Base-by-base conservation (phyloP, 2,329 filamentous ascomycete genomes). In the Talaromyces sp. region DNA sequence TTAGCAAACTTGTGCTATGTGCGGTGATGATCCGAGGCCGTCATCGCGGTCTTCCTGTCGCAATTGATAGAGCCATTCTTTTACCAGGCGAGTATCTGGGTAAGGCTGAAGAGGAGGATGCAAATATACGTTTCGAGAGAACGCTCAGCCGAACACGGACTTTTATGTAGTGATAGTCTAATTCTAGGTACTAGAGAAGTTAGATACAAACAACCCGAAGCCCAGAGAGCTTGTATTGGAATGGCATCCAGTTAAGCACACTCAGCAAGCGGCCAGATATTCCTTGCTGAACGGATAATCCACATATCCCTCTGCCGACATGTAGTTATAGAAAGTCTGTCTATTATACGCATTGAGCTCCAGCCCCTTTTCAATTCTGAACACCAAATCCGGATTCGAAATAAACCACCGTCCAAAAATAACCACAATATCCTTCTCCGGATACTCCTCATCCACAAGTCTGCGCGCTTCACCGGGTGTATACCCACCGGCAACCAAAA, bases 11-110 rank as follows among this genome's bases (percentile, higher is more conserved):
- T 64, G 77, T 85, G 1, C 71, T 84, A 10, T 82, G 80, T 65
- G 78, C 78, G 10, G 80, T 84, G 4, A 84, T 84, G 82, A 70
- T 84, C 19, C 70, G 82, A 56, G 83, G 83, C 1, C 67, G 83
- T 38, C 83, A 85, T 74, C 70, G 83, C 40, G 82, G 82, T 2
- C 69, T 85, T 68, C 83, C 83, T 1, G 80, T 83, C 17, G 81
- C 81, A 15, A 83, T 84, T 69, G 83, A 85, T 70, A 67, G 72
- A 13, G 74, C 62, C 10, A 64, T 69, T 70, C 56, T 73, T n/a
- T 61, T 74, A 19, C 72, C 72, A n/a, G 67, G 71, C 47, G 70
- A 72, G 49, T 69, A 53, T 31, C 15, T 53, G 49, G 25, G 25
- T 31, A 29, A 53, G 25, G 49, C 49, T 10, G 49, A 73, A 51